A percentile compares a stretch with the other conserved stretches of the same genome.
Conservation (phyloP, 1,139 yeast genomes). For the Blastobotrys persicus region DNA sequence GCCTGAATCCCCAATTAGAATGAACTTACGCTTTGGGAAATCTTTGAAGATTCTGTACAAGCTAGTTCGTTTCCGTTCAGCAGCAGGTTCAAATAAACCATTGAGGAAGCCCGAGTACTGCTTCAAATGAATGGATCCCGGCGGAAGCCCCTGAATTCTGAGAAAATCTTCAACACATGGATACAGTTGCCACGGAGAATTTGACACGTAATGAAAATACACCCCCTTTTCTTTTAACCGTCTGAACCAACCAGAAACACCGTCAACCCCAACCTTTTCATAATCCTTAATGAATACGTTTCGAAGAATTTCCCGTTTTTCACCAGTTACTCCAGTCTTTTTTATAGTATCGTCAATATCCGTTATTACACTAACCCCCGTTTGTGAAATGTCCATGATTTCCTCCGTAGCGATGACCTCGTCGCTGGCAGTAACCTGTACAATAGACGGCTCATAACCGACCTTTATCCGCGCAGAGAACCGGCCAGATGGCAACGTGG, state of each 20-base stretch:
- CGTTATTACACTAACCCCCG: slow-evolving; percentile 73
- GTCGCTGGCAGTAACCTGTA: slow-evolving; percentile 28
- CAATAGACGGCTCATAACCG: slow-evolving; percentile 26
- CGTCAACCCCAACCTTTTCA: slow-evolving; percentile 65
- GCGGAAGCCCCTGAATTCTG: slow-evolving; percentile 57
- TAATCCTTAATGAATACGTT: slow-evolving; percentile 70
- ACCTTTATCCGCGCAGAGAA: slow-evolving; percentile 37
- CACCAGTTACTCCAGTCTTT: slow-evolving; percentile 84
- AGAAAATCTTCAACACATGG: slow-evolving; percentile 63
- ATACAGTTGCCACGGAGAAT: slow-evolving; percentile 90
- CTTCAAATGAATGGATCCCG: slow-evolving; percentile 77
- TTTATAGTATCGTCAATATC: slow-evolving; percentile 96
- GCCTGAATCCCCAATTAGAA: slow-evolving; percentile 92
- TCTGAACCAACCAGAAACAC: slow-evolving; percentile 70
- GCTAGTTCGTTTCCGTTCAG: slow-evolving; percentile 70
- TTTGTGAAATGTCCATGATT: slow-evolving; percentile 28
- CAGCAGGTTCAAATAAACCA: slow-evolving; percentile 82
- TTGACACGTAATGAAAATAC: slow-evolving; percentile 85
- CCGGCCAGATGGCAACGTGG: slow-evolving; percentile 37
- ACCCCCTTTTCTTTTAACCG: slow-evolving; percentile 44
- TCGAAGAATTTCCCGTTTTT: slow-evolving; percentile 74
- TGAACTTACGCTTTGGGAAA: slow-evolving; percentile 72
- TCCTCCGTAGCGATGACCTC: slow-evolving; percentile 20
- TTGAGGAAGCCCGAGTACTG: slow-evolving; percentile 79
- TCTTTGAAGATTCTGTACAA: slow-evolving; percentile 65